Percentiles rank a stretch among this genome's conserved stretches.
phyloP scores from a whole-genome alignment of 1,284 basidiomycete genomes.

The Cryptococcus sp. region DNA sequence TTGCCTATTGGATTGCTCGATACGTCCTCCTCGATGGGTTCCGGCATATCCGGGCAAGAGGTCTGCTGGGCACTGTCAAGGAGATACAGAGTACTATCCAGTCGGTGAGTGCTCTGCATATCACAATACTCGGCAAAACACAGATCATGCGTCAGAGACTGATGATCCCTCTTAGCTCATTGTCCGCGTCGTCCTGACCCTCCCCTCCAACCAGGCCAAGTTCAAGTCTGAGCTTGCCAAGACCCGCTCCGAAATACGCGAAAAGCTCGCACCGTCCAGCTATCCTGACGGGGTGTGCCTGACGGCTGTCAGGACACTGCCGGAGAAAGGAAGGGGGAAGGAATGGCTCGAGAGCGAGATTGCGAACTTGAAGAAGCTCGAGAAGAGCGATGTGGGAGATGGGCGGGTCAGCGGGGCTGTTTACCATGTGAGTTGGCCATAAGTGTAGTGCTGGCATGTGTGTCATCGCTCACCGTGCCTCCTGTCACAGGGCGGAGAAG shows the following conservation, averaged over 20 bases:
- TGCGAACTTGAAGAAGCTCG: constrained; percentile 75
- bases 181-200: constrained; percentile 61
- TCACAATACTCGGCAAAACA: not conserved
- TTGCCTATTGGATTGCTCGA: constrained; percentile 19
- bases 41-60: constrained; percentile 72
- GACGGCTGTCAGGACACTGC: constrained; percentile 58
- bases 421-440: constrained; percentile 62
- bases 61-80: constrained; percentile 49
- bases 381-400: constrained; percentile 50
- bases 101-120: constrained; percentile 24
- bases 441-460: too few relatives aligned
- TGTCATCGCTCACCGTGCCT: not conserved
- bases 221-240: constrained; percentile 68
- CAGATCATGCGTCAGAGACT: not conserved
- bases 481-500: constrained; percentile 66
- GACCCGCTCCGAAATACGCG: constrained; percentile 63
- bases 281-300: constrained; percentile 58
- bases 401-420: constrained; percentile 84
- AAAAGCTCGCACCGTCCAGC: constrained; percentile 55
- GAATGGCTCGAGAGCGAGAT: constrained; percentile 78
- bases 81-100: constrained; percentile 30
- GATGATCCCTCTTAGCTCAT: constrained; percentile 53
- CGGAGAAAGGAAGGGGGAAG: constrained; percentile 62
- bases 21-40: constrained; percentile 27
- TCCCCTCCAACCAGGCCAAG: constrained; percentile 66